Evolutionary conservation across 169 alveolate genomes (phyloP).

Genomic region (Cryptosporidium baileyi): DNA sequence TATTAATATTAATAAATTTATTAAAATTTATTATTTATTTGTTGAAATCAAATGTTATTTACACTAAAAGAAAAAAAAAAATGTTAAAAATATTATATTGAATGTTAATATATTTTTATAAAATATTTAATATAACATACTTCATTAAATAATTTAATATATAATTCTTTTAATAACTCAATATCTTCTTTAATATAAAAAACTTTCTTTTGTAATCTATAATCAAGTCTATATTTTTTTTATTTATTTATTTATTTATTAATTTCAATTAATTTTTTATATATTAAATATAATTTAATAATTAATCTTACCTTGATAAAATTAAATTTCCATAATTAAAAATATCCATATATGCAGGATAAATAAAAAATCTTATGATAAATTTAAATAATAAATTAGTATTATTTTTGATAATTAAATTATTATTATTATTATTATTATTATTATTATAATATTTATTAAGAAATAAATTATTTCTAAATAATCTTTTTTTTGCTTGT

Average conservation of each 20-base stretch:
- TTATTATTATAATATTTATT: neutral
- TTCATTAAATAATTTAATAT: neutral
- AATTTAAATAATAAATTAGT: neutral
- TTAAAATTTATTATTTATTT: neutral
- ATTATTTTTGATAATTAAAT: neutral
- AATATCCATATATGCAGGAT: conserved; percentile 37
- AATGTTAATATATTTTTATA: neutral
- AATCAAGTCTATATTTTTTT: neutral
- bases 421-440: neutral
- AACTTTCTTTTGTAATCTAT: conserved; percentile 10
- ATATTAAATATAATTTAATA: neutral
- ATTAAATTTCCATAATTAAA: conserved; percentile 10
- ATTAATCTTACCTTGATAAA: conserved; percentile 22
- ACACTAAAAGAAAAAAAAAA: neutral
- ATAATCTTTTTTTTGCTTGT: conserved; percentile 12
- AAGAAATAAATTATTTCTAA: neutral
- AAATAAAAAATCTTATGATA: neutral
- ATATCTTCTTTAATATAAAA: neutral
- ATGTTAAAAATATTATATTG: neutral
- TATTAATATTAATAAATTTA: neutral
- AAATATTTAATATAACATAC: neutral
- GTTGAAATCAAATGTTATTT: neutral
- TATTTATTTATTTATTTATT: neutral
- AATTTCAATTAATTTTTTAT: no score
- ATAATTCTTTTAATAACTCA: neutral